Base-by-base conservation (phyloP, 352 stramenopile genomes). In the Thraustochytrium striatum region DNA sequence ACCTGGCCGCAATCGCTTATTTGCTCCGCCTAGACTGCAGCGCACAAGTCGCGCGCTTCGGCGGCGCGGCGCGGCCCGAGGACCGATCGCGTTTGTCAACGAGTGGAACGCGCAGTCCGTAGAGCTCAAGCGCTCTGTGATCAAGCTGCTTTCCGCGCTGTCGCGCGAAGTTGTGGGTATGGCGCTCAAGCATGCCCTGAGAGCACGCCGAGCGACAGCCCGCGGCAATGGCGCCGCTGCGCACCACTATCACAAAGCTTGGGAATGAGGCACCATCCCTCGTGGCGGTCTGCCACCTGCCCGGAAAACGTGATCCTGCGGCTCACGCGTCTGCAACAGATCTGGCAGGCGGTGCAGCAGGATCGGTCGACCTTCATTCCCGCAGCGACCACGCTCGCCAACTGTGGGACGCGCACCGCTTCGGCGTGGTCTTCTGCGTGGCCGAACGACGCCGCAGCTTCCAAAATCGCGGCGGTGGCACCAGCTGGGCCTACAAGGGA, bases 341-440 rank as follows among this genome's bases (percentile, higher is more conserved):
- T 70, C 36, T 70, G 59, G 59, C 25, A 13, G 13, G 41, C 32
- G 33, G 9, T 70, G 13, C 28, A 33, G 16, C 5, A 25, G 7
- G 28, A 33, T 16, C 13, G 16, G n/a, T 16, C 16, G 13, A 35
- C 13, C 2, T 25, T 7, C 33, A 59, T 28, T 9, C 35, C 50
- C 30, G 50, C 53, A 25, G 7, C 53, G 16, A 2, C 36, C 9
- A 16, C 35, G 21, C 16, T 75, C 0, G 39, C 68, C 8, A 39
- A 61, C 21, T 75, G 65, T 75, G 65, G 65, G 65, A 75, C 36
- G 65, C 65, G 43, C 65, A 75, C 47, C 50, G 65, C 25, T 75
- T 75, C 36, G 65, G 65, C 8, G n/a, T 75, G 19, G 61, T 43
- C 5, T 75, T 35, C 52, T 75, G 65, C 39, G 9, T 38, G 65